phyloP scores from a whole-genome alignment of 2,329 filamentous ascomycete genomes.

The Aquanectria penicillioides region DNA sequence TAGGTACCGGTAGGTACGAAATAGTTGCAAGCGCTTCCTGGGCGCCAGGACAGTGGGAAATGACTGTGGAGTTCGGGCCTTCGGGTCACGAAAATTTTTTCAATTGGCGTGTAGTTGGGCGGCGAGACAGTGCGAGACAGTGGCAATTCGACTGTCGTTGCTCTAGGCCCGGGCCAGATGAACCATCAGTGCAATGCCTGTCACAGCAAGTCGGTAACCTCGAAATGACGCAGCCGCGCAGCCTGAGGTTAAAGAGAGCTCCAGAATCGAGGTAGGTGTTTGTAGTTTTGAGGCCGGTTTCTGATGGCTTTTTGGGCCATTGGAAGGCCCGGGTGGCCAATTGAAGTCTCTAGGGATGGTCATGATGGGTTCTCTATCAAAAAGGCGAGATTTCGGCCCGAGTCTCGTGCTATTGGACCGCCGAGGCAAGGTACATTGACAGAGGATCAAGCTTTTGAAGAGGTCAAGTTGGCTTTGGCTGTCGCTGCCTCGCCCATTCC shows the following conservation, averaged over 20 bases:
- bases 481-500: slow-evolving; percentile 14
- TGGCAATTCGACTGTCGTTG: neutral
- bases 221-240: slow-evolving; percentile 32
- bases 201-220: neutral
- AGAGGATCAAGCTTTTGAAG: slow-evolving; percentile 22
- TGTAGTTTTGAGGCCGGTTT: neutral
- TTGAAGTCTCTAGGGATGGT: neutral
- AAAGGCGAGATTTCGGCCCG: neutral
- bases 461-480: slow-evolving; percentile 29
- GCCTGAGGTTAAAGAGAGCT: slow-evolving; percentile 18
- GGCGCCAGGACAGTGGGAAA: slow-evolving; percentile 23
- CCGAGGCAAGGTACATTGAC: neutral
- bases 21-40: slow-evolving; percentile 11
- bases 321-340: neutral
- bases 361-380: slow-evolving; percentile 1
- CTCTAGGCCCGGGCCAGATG: neutral
- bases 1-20: neutral
- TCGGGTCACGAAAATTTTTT: slow-evolving; percentile 36
- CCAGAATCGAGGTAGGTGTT: neutral
- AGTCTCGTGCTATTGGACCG: slow-evolving; percentile 2
- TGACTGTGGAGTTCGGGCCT: slow-evolving; percentile 31
- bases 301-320: neutral
- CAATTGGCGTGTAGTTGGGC: slow-evolving; percentile 14
- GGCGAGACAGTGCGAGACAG: slow-evolving; percentile 32
- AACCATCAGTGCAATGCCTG: neutral